Evolutionary conservation across 306 rosid genomes (phyloP).

Genomic region (Acacia melanoxylon): DNA sequence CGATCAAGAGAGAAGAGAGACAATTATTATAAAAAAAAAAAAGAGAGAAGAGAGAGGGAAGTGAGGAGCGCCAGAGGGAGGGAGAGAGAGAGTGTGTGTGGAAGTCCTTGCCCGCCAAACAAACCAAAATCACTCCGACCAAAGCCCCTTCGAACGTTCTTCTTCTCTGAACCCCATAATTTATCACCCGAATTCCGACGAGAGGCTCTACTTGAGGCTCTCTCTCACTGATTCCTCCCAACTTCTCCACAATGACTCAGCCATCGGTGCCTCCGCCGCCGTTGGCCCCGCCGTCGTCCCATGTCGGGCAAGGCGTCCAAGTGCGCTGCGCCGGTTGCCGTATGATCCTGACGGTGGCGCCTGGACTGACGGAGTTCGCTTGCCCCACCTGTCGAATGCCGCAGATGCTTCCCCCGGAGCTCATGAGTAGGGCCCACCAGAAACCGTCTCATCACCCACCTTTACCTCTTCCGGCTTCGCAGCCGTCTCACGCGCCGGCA

Average conservation of each 20-base stretch:
- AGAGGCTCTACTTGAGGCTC: background rate
- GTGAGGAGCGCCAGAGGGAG: background rate
- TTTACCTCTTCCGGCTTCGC: slow-evolving; percentile 20
- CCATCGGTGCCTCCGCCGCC: slow-evolving; percentile 52
- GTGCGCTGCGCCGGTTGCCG: slow-evolving; percentile 97
- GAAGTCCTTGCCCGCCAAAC: slow-evolving; percentile 37
- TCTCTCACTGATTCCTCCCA: background rate
- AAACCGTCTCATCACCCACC: slow-evolving; percentile 29
- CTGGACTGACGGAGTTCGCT: slow-evolving; percentile 78
- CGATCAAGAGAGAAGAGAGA: background rate
- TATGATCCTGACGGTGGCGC: slow-evolving; percentile 68
- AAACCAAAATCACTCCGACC: slow-evolving; percentile 20
- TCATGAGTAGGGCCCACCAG: slow-evolving; percentile 59
- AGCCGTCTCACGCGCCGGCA: slow-evolving; percentile 52
- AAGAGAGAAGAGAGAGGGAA: background rate
- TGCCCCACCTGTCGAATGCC: slow-evolving; percentile 86
- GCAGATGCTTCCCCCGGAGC: slow-evolving; percentile 98
- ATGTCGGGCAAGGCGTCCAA: slow-evolving; percentile 56
- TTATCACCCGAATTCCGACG: background rate
- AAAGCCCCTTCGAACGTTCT: slow-evolving; percentile 32
- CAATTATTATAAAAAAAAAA: no score
- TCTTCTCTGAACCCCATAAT: background rate
- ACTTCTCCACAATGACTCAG: slow-evolving; percentile 50
- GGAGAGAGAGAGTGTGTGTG: background rate
- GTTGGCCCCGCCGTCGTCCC: slow-evolving; percentile 34